A percentile compares a stretch with the other conserved stretches of the same genome.
Evolutionary conservation across 352 stramenopile genomes (phyloP).

Genomic region (Pythium oligandrum): DNA sequence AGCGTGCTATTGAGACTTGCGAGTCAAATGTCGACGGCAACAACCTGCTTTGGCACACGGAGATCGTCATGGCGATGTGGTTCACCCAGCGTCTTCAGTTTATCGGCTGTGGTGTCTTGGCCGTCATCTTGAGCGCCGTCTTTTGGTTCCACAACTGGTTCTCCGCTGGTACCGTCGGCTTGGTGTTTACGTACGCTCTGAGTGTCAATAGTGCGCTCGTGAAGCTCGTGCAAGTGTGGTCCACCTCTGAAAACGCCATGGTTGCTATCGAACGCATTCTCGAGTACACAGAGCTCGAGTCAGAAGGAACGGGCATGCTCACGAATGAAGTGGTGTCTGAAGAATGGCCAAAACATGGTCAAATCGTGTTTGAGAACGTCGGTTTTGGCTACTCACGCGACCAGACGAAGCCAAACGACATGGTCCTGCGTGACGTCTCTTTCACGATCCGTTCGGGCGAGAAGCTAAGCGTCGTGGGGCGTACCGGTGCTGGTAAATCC

Average conservation of each 20-base stretch:
- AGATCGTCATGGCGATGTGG: slow-evolving; percentile 15
- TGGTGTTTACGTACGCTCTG: slow-evolving; percentile 72
- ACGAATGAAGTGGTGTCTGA: slow-evolving; percentile 21
- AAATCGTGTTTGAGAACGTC: slow-evolving; percentile 85
- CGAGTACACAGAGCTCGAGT: slow-evolving; percentile 53
- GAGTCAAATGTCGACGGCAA: slow-evolving; percentile 17
- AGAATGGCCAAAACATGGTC: slow-evolving; percentile 85
- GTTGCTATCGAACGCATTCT: slow-evolving; percentile 77
- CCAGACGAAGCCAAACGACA: neutral
- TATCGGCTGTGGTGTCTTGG: slow-evolving; percentile 8
- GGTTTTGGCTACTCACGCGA: slow-evolving; percentile 80
- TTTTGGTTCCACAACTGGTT: slow-evolving; percentile 21
- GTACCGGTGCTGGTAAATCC: slow-evolving; percentile 79
- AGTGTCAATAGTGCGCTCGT: slow-evolving; percentile 67
- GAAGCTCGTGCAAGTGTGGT: slow-evolving; percentile 79
- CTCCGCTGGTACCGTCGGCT: slow-evolving; percentile 41
- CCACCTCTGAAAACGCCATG: slow-evolving; percentile 58
- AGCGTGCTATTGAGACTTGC: slow-evolving; percentile 10
- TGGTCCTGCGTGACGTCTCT: slow-evolving; percentile 40
- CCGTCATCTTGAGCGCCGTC: slow-evolving; percentile 11
- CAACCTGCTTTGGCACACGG: slow-evolving; percentile 12
- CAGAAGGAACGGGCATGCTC: slow-evolving; percentile 14
- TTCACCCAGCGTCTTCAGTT: slow-evolving; percentile 12
- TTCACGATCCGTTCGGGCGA: slow-evolving; percentile 75
- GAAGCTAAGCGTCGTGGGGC: slow-evolving; percentile 87